Percentiles rank a stretch among this genome's conserved stretches.
Evolutionary conservation across 805 yeast genomes (phyloP).

Genomic region (Saccharomycopsis sp.): DNA sequence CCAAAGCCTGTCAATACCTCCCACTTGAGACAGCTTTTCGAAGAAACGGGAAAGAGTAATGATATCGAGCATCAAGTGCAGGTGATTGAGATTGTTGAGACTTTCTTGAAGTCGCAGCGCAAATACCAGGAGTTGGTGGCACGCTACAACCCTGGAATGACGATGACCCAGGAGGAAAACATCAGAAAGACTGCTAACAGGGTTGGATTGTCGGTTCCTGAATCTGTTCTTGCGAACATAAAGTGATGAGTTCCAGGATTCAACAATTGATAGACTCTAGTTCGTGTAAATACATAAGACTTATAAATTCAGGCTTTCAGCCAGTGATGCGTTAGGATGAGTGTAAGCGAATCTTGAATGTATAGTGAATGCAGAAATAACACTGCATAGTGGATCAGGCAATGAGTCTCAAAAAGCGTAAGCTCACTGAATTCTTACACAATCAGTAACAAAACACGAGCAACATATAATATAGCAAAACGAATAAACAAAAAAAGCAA

Average conservation of each 20-base stretch:
- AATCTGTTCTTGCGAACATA: slow-evolving; percentile 16
- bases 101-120: slow-evolving; percentile 65
- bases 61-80: slow-evolving; percentile 22
- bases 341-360: no score
- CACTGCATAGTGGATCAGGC: no score
- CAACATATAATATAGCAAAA: no score
- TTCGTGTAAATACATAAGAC: neutral
- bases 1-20: neutral
- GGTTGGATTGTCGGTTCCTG: slow-evolving; percentile 78
- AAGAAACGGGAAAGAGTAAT: neutral
- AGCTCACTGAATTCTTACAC: no score
- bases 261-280: no score
- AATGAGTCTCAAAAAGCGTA: no score
- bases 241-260: neutral
- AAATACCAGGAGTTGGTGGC: slow-evolving; percentile 72
- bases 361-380: no score
- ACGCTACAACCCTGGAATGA: slow-evolving; percentile 80
- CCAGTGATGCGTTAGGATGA: no score
- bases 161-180: slow-evolving; percentile 70
- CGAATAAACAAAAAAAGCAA: no score
- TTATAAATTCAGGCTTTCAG: no score
- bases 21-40: neutral
- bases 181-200: slow-evolving; percentile 74
- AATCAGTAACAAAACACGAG: no score
- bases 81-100: slow-evolving; percentile 52